Percentiles rank a stretch among this genome's conserved stretches.
These are phyloP conservation scores for Tephrocybe sp. DNA, from an alignment of 768 basidiomycete species.

Conservation along the genomic window DNA sequence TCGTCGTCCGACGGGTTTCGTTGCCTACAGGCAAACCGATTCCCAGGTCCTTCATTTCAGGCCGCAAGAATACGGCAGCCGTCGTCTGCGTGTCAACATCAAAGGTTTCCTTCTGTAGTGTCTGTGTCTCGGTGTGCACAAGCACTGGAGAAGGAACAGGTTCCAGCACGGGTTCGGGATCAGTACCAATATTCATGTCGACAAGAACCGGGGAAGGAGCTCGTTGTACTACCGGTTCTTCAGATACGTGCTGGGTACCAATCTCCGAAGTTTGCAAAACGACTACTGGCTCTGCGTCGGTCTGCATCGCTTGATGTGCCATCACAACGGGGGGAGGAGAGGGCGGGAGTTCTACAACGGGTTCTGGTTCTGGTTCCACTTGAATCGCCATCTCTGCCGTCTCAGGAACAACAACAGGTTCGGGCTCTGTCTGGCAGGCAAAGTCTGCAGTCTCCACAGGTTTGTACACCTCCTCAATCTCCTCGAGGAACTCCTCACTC, in stretches of 20 bases:
- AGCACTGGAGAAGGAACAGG: slow-evolving; percentile 17
- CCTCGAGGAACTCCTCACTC: slow-evolving; percentile 33
- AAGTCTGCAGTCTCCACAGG: slow-evolving; percentile 56
- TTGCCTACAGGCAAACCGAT: slow-evolving; percentile 9
- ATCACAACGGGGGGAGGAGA: slow-evolving; percentile 17
- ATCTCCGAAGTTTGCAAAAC: slow-evolving; percentile 39
- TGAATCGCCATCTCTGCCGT: slow-evolving; percentile 42
- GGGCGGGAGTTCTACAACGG: slow-evolving; percentile 20
- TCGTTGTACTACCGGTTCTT: slow-evolving; percentile 27
- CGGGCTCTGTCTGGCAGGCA: slow-evolving; percentile 64
- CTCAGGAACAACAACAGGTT: slow-evolving; percentile 24
- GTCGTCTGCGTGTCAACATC: slow-evolving; percentile 31
- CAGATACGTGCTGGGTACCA: slow-evolving; percentile 44
- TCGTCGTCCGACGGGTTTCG: slow-evolving; percentile 37
- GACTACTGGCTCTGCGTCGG: slow-evolving; percentile 39
- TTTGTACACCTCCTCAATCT: slow-evolving; percentile 34
- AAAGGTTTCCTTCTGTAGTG: slow-evolving; percentile 23
- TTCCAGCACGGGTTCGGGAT: slow-evolving; percentile 25
- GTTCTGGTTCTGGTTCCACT: slow-evolving; percentile 27
- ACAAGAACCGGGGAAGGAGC: slow-evolving; percentile 29
- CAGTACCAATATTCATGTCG: slow-evolving; percentile 34
- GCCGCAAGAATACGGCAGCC: slow-evolving; percentile 13
- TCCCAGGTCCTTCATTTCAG: slow-evolving; percentile 17
- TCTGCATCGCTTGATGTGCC: slow-evolving; percentile 45
- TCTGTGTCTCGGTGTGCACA: slow-evolving; percentile 36